phyloP scores from a whole-genome alignment of 2,329 filamentous ascomycete species.

The Venturia carpophila region DNA sequence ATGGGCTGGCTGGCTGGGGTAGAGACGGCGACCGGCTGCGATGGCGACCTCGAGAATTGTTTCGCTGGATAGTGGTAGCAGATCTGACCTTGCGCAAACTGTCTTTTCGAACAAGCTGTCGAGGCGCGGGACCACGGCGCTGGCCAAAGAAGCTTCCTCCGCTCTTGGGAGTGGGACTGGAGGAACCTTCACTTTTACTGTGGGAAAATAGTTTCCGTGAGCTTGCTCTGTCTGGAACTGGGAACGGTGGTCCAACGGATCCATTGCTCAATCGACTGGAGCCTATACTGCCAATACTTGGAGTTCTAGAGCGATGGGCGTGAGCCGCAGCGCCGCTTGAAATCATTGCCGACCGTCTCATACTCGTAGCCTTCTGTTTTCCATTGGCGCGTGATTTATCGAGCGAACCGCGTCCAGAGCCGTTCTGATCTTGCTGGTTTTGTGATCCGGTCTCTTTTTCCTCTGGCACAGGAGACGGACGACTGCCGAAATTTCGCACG shows the following conservation, averaged over 20 bases:
- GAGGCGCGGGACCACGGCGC: slow-evolving; percentile 26
- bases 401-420: slow-evolving; percentile 23
- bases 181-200: slow-evolving; percentile 65
- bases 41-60: slow-evolving; percentile 38
- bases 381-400: slow-evolving; percentile 24
- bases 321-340: slow-evolving; percentile 69
- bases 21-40: slow-evolving; percentile 50
- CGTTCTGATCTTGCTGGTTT: not conserved
- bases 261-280: slow-evolving; percentile 30
- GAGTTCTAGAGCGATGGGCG: slow-evolving; percentile 54
- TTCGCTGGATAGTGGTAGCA: slow-evolving; percentile 60
- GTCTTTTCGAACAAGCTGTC: slow-evolving; percentile 47
- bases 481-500: slow-evolving; percentile 34
- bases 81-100: slow-evolving; percentile 76
- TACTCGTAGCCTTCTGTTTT: slow-evolving; percentile 35
- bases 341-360: slow-evolving; percentile 72
- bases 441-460: slow-evolving; percentile 29
- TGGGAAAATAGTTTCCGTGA: slow-evolving; percentile 62
- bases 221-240: slow-evolving; percentile 81
- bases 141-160: slow-evolving; percentile 27
- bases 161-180: slow-evolving; percentile 62
- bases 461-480: slow-evolving; percentile 36
- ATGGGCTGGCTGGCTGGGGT: slow-evolving; percentile 61
- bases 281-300: slow-evolving; percentile 52
- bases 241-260: slow-evolving; percentile 63